Conservation (phyloP, 169 alveolate genomes). For the Theileria equi region DNA sequence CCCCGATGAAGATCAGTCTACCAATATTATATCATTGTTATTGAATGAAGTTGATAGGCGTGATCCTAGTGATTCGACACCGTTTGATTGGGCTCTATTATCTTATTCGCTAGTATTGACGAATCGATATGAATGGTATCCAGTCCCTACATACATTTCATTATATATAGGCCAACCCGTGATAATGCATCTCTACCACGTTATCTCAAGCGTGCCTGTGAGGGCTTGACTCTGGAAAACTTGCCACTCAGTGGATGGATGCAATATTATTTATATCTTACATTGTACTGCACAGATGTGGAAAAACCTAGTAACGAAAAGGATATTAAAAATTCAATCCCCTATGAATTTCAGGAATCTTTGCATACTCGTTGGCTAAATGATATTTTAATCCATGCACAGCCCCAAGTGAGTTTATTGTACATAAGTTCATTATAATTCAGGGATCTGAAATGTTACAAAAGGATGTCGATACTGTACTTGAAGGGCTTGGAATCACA, state of each 20-base stretch:
- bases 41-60: slow-evolving; percentile 52
- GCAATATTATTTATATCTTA: slow-evolving; percentile 74
- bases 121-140: slow-evolving; percentile 70
- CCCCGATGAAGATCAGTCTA: slow-evolving; percentile 8
- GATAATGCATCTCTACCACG: slow-evolving; percentile 24
- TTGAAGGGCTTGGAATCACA: slow-evolving; percentile 68
- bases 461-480: slow-evolving; percentile 77
- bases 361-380: slow-evolving; percentile 80
- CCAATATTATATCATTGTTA: slow-evolving; percentile 25
- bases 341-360: slow-evolving; percentile 73
- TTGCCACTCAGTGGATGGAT: slow-evolving; percentile 82
- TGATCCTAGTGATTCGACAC: slow-evolving; percentile 64
- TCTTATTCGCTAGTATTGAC: slow-evolving; percentile 63
- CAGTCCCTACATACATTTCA: not conserved
- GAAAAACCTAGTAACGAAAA: slow-evolving; percentile 75
- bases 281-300: slow-evolving; percentile 80
- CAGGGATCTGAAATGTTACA: slow-evolving; percentile 81
- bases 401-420: slow-evolving; percentile 58
- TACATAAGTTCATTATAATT: not conserved
- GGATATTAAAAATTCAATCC: slow-evolving; percentile 74
- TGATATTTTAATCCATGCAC: slow-evolving; percentile 75
- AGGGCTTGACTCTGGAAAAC: slow-evolving; percentile 62
- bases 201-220: slow-evolving; percentile 56
- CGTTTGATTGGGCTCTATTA: slow-evolving; percentile 74
- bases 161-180: slow-evolving; percentile 38